These are phyloP conservation scores for Viola odorata DNA, from an alignment of 345 rosid species.

Conservation along the genomic window DNA sequence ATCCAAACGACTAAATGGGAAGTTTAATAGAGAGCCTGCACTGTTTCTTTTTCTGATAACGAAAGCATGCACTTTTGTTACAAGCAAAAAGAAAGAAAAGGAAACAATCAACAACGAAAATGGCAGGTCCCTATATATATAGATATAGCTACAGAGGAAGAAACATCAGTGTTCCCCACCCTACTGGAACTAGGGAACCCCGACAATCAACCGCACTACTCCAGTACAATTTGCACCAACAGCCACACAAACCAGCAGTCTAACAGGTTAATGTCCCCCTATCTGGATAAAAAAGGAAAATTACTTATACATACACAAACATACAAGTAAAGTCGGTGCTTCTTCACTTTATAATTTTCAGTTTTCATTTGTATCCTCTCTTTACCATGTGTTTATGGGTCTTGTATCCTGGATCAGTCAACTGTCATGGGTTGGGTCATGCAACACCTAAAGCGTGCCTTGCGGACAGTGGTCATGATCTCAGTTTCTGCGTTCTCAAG, in stretches of 20 bases:
- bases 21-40: background rate
- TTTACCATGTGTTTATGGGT: constrained; percentile 3
- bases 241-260: constrained; percentile 5
- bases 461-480: constrained; percentile 25
- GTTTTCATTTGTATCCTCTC: constrained; percentile 7
- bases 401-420: constrained; percentile 14
- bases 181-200: background rate
- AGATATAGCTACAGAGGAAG: background rate
- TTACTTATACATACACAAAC: constrained; percentile 13
- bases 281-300: background rate
- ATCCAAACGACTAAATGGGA: too few species aligned
- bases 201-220: background rate
- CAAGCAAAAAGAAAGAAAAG: background rate
- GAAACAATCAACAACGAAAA: background rate
- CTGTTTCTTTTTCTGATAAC: too few species aligned
- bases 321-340: constrained; percentile 5
- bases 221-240: constrained; percentile 8
- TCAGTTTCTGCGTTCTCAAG: constrained; percentile 26
- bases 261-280: constrained; percentile 13
- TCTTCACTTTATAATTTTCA: constrained; percentile 3
- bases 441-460: constrained; percentile 31
- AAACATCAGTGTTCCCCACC: background rate
- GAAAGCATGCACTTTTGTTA: background rate
- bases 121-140: background rate
- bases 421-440: constrained; percentile 26